Conservation (phyloP, 768 basidiomycete species). For the Rhizopogon sp. region DNA sequence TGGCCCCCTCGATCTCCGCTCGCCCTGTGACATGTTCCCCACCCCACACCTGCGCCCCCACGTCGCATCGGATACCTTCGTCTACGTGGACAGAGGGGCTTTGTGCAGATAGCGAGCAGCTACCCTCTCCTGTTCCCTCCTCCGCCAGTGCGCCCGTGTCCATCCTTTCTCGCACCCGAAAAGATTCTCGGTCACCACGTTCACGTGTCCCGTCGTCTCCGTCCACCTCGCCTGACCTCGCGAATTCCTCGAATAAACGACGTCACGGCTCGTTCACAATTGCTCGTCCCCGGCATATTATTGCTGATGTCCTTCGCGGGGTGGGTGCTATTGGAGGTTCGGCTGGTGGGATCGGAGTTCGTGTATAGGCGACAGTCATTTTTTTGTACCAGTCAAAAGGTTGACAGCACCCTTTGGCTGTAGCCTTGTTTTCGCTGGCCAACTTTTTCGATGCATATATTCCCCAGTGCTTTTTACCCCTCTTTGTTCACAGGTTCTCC, state of each 20-base stretch:
- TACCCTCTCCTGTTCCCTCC: background rate
- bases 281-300: constrained; percentile 15
- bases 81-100: background rate
- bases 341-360: background rate
- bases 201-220: constrained; percentile 8
- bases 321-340: constrained; percentile 31
- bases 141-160: background rate
- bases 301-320: constrained; percentile 38
- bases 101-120: background rate
- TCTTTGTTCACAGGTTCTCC: background rate
- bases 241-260: constrained; percentile 10
- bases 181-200: constrained; percentile 3
- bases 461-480: background rate
- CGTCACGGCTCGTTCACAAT: constrained; percentile 8
- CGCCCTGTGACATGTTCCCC: constrained; percentile 6
- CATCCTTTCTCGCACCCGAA: constrained; percentile 4
- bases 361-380: background rate
- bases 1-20: constrained; percentile 18
- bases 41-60: constrained; percentile 7
- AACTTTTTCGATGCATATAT: background rate
- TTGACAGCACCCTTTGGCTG: background rate
- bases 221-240: constrained; percentile 3
- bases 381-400: background rate
- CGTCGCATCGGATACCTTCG: background rate
- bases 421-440: background rate